Conservation (phyloP, 2,329 filamentous ascomycete genomes). For the Didymella exigua region DNA sequence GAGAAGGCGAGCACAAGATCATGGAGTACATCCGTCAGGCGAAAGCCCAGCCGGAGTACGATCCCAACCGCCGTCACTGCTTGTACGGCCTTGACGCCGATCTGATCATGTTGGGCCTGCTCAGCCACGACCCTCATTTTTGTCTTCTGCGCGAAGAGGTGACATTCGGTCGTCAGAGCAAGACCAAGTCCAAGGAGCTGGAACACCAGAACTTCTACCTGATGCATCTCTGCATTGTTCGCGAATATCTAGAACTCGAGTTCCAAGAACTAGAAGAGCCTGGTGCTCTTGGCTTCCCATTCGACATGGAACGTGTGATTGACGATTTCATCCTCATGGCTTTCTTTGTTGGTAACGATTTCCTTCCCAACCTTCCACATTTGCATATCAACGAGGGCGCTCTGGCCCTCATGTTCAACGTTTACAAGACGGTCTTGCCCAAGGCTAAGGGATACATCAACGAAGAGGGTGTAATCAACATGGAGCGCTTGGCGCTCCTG, state of each 20-base stretch:
- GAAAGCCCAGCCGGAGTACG: slow-evolving; percentile 91
- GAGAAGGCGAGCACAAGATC: slow-evolving; percentile 99
- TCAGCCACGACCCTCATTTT: slow-evolving; percentile 98
- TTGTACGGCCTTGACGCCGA: slow-evolving; percentile 97
- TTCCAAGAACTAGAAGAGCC: slow-evolving; percentile 88
- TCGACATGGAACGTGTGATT: slow-evolving; percentile 94
- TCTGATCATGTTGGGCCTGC: slow-evolving; percentile 95
- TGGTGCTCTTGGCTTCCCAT: slow-evolving; percentile 74
- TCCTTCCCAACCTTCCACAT: slow-evolving; percentile 93
- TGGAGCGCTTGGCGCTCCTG: slow-evolving; percentile 76
- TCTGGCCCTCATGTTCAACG: slow-evolving; percentile 93
- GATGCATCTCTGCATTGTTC: slow-evolving; percentile 94
- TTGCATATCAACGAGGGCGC: slow-evolving; percentile 98
- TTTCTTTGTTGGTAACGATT: slow-evolving; percentile 99
- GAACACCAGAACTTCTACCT: slow-evolving; percentile 99
- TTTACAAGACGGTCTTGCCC: slow-evolving; percentile 90
- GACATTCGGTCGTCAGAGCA: slow-evolving; percentile 87
- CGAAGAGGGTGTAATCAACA: slow-evolving; percentile 88
- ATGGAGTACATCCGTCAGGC: slow-evolving; percentile 99
- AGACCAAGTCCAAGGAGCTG: slow-evolving; percentile 90
- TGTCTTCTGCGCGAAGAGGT: slow-evolving; percentile 96
- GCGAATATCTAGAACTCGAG: slow-evolving; percentile 95
- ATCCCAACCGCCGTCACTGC: slow-evolving; percentile 93
- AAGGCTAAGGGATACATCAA: slow-evolving; percentile 94
- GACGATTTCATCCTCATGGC: slow-evolving; percentile 99